Conservation (phyloP, 2,329 filamentous ascomycete species). For the Ceratocystiopsis brevicomis region DNA sequence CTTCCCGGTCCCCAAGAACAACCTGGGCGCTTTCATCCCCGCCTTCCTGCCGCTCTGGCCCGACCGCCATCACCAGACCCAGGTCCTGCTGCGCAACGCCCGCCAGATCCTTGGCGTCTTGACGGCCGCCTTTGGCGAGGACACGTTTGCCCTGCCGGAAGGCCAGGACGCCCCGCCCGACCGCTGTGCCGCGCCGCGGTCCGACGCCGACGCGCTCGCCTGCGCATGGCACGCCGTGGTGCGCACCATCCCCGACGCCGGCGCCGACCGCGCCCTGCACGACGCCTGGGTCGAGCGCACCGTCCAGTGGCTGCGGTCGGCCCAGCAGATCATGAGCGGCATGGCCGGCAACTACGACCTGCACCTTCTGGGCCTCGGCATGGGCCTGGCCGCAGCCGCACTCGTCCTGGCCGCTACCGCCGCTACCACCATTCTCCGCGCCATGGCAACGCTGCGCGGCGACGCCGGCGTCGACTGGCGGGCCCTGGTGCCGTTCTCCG, state of each 20-base stretch:
- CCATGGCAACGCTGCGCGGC: not conserved
- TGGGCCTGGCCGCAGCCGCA: constrained; percentile 19
- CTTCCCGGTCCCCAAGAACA: constrained; percentile 77
- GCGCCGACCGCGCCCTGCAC: constrained; percentile 6
- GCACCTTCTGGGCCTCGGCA: constrained; percentile 33
- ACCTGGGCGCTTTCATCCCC: constrained; percentile 66
- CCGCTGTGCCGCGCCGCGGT: constrained; percentile 18
- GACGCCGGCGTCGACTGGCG: constrained; percentile 9
- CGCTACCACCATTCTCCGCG: constrained; percentile 12
- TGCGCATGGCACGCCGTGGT: constrained; percentile 45
- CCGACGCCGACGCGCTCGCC: constrained; percentile 37
- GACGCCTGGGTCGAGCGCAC: constrained; percentile 14
- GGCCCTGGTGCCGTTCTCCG: constrained; percentile 21
- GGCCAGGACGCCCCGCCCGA: constrained; percentile 6
- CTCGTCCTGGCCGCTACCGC: constrained; percentile 21
- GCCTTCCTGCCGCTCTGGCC: constrained; percentile 66
- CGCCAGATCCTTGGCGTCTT: constrained; percentile 64
- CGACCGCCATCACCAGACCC: constrained; percentile 37
- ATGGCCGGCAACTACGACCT: constrained; percentile 88
- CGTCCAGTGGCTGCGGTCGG: constrained; percentile 44
- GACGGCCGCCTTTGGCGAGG: constrained; percentile 45
- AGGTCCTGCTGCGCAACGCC: constrained; percentile 60
- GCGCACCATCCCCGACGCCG: constrained; percentile 4
- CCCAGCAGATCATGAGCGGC: constrained; percentile 66
- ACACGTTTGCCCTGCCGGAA: constrained; percentile 18